Evolutionary conservation across 75 land plant genomes (phyloP), one percentile per base, ranked within the genome.

Genomic region (Larix kaempferi): DNA sequence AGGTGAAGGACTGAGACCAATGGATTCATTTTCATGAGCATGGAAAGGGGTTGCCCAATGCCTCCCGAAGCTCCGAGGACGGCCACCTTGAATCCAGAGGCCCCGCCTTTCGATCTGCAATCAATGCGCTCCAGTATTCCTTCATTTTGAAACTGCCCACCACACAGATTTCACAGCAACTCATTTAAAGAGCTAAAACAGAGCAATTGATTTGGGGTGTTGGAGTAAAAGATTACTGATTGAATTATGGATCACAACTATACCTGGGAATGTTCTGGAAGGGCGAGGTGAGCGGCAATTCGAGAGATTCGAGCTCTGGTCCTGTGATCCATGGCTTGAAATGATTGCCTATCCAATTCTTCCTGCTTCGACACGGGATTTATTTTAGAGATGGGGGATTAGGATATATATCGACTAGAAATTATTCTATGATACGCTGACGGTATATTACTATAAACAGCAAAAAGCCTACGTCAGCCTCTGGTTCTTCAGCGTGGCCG

Each of bases 21-120:
- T 0, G 99, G 98, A 55, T 97, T 89, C 91, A 93, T 92, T 86
- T 97, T 97, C 92, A 95, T 82, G 21, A 97, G 83, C 83, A 97
- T 37, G 3, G 98, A 81, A n/a, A 97, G 85, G n/a, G 99, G 94
- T 83, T 97, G 99, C 25, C 99, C 99, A 23, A 97, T 97, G 17
- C 99, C 99, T 2, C 99, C 99, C 0, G 98, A 90, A 21, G 99
- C 99, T 33, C 99, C 99, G 78, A 97, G 59, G 27, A 86, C 44
- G 5, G 88, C 88, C 15, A 86, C 88, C 16, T 78, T 86, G 39
- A 81, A 86, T 16, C 94, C 94, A 2, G 90, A 79, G 0, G 92
- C 84, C 19, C 85, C 94, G 3, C 94, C 94, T 77, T 92, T 89
- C 2, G 94, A 87, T 41, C 94, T 62, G 79, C 94, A 92, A 59